Evolutionary conservation across 805 yeast genomes (phyloP).

Genomic region (Candida michaelii): DNA sequence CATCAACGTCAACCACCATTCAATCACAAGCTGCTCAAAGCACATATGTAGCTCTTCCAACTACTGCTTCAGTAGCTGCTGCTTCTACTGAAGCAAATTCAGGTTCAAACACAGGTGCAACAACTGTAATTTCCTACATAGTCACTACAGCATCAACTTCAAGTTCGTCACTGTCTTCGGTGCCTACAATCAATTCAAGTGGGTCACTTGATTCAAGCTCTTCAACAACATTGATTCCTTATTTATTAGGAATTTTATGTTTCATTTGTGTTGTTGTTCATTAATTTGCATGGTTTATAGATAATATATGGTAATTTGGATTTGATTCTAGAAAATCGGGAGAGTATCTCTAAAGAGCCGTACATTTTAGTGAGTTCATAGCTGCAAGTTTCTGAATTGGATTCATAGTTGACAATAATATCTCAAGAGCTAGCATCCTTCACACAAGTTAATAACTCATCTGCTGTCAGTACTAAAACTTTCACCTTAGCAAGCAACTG

Average conservation of each 20-base stretch:
- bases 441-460: too few relatives aligned
- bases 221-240: slow-evolving; percentile 3
- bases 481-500: too few relatives aligned
- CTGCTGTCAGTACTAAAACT: too few relatives aligned
- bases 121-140: neutral
- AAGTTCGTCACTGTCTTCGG: slow-evolving; percentile 1
- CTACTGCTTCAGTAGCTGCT: neutral
- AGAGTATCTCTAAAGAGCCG: neutral
- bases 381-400: too few relatives aligned
- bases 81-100: neutral
- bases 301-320: neutral
- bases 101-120: neutral
- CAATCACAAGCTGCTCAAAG: neutral
- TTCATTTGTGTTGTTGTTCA: slow-evolving; percentile 2
- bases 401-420: too few relatives aligned
- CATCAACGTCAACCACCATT: neutral
- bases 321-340: neutral
- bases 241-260: slow-evolving; percentile 1
- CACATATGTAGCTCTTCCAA: neutral
- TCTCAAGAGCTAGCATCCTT: too few relatives aligned
- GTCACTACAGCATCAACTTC: neutral
- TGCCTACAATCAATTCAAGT: slow-evolving; percentile 1
- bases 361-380: too few relatives aligned
- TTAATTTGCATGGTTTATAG: neutral
- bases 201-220: slow-evolving; percentile 12